These are phyloP conservation scores for Pelargonium fulgidum DNA, from an alignment of 441 rosid genomes.

Conservation along the genomic window DNA sequence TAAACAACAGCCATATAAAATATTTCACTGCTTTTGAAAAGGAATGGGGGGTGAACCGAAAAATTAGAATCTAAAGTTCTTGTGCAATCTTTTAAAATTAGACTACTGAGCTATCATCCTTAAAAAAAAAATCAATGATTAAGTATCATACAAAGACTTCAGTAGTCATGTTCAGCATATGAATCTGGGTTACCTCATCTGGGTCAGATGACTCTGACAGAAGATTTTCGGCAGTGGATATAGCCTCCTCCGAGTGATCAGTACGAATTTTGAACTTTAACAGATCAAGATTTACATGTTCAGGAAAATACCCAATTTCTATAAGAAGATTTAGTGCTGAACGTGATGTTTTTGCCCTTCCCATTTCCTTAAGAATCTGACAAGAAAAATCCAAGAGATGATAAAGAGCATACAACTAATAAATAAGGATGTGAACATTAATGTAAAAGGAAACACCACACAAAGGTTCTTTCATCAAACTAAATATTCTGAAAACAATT, in stretches of 20 bases:
- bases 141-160: background rate
- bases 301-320: constrained; percentile 83
- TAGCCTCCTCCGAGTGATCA: constrained; percentile 58
- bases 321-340: constrained; percentile 77
- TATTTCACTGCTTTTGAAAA: background rate
- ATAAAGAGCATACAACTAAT: constrained; percentile 1
- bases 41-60: background rate
- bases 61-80: background rate
- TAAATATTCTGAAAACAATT: background rate
- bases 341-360: constrained; percentile 57
- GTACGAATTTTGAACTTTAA: constrained; percentile 61
- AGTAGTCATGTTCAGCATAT: constrained; percentile 12
- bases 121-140: background rate
- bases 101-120: background rate
- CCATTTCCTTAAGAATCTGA: constrained; percentile 84
- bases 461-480: background rate
- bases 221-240: constrained; percentile 63
- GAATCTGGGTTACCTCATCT: constrained; percentile 52
- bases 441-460: background rate
- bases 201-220: constrained; percentile 51
- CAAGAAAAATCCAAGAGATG: constrained; percentile 12
- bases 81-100: background rate
- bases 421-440: background rate
- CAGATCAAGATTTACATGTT: constrained; percentile 85
- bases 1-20: background rate